Conservation (phyloP, 306 rosid species). For the Fragaria vesca region DNA sequence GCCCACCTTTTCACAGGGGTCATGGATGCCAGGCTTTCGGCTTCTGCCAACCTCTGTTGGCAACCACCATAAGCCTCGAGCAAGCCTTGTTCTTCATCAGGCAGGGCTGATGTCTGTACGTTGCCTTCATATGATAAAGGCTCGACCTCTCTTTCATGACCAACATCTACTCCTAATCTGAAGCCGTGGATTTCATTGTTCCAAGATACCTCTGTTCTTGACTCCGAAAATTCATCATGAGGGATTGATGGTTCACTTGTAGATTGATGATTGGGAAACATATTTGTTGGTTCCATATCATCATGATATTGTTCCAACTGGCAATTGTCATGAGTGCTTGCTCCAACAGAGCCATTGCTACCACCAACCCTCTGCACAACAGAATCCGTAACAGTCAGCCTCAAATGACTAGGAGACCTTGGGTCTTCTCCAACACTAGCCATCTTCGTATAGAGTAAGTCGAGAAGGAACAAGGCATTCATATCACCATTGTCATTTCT, state of each 20-base stretch:
- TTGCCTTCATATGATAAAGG: slow-evolving; percentile 1
- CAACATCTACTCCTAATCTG: slow-evolving; percentile 18
- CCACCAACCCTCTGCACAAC: slow-evolving; percentile 11
- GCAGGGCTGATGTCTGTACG: slow-evolving; percentile 7
- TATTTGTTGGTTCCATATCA: not conserved
- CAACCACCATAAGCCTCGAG: slow-evolving; percentile 9
- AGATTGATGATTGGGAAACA: not conserved
- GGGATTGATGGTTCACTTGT: not conserved
- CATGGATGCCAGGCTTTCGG: not conserved
- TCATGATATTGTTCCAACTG: not conserved
- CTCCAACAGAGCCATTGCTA: slow-evolving; percentile 4
- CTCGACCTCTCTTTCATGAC: slow-evolving; percentile 11
- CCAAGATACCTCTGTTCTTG: not conserved
- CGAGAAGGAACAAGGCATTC: not conserved
- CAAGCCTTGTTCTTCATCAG: slow-evolving; percentile 17
- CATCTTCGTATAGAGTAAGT: slow-evolving; percentile 1
- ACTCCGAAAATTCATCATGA: slow-evolving; percentile 5
- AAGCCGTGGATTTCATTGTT: not conserved
- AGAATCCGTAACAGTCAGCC: slow-evolving; percentile 22
- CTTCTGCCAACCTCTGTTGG: not conserved
- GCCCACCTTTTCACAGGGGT: slow-evolving; percentile 12
- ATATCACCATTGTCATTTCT: slow-evolving; percentile 9
- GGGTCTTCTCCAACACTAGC: slow-evolving; percentile 15
- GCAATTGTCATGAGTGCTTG: slow-evolving; percentile 2
- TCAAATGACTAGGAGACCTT: not conserved